These are phyloP conservation scores for Thymus mandschuricus DNA, from an alignment of 257 asterid species.

Conservation along the genomic window DNA sequence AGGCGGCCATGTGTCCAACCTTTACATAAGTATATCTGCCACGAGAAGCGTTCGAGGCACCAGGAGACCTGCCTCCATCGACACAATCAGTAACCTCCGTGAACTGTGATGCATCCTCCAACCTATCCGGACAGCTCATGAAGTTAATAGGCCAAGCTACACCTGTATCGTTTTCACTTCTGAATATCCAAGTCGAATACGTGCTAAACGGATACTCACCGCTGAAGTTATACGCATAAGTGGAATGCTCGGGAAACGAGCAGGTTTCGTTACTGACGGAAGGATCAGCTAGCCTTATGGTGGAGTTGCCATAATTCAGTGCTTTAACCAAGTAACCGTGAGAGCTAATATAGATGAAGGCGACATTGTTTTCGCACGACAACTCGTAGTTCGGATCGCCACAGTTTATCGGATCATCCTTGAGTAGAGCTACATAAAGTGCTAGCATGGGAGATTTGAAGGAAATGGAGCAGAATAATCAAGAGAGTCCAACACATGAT, in stretches of 20 bases:
- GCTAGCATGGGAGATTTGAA: conserved; percentile 24
- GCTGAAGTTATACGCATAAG: neutral
- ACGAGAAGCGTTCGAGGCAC: neutral
- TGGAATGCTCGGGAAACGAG: conserved; percentile 3
- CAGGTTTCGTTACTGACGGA: conserved; percentile 27
- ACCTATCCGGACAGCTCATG: neutral
- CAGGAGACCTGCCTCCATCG: neutral
- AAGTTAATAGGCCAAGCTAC: conserved; percentile 21
- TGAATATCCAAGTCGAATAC: neutral
- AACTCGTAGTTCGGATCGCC: conserved; percentile 43
- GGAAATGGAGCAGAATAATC: neutral
- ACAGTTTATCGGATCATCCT: conserved; percentile 46
- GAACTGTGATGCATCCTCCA: neutral
- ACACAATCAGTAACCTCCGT: neutral
- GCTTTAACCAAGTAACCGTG: conserved; percentile 33
- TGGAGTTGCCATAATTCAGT: conserved; percentile 31
- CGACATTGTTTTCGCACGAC: conserved; percentile 37
- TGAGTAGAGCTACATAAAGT: conserved; percentile 12
- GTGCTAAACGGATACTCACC: neutral
- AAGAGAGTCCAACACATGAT: neutral
- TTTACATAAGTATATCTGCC: conserved; percentile 3
- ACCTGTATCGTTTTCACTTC: neutral
- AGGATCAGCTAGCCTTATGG: conserved; percentile 39
- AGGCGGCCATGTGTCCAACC: conserved; percentile 4
- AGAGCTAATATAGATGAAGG: conserved; percentile 27